Base-by-base conservation (phyloP, 2,329 filamentous ascomycete genomes). In the Colletotrichum costaricense region DNA sequence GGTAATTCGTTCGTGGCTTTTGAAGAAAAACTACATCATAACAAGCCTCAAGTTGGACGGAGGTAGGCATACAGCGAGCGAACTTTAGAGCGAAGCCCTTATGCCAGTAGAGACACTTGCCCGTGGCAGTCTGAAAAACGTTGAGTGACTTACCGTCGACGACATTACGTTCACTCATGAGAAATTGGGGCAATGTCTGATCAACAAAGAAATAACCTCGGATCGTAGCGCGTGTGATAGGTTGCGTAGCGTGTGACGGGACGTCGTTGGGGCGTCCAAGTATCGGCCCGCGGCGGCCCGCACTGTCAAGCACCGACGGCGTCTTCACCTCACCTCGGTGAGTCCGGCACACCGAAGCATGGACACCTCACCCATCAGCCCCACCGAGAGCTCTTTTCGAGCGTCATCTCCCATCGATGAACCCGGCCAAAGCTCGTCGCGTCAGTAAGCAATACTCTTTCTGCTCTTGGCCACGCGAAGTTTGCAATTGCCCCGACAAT, bases 271-370 rank as follows among this genome's bases (percentile, higher is more conserved):
- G 57, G 57, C 33, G 30, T 42, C 19, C 42, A 49, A 16, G 14
- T 56, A 11, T 57, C 63, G 68, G 54, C 52, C 63, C 30, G 58
- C 11, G 33, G 33, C 42, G 30, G 66, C 14, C 42, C 33, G 66
- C 30, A 26, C 69, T 66, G 66, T 60, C 38, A 38, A 56, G 0
- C 5, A 2, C 30, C 16, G 49, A 9, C 49, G 7, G 22, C 30
- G 38, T 19, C 38, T 8, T 9, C 22, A 49, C 8, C 22, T 65
- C 16, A 22, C 24, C 33, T 65, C 63, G 63, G 52, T 46, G 52
- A 65, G 33, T 3, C 5, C 30, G 19, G 16, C 8, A 26, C 33
- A 30, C 46, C 42, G 42, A 49, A 5, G 7, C 6, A n/a, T 16
- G 3, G 19, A 19, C 42, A n/a, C 8, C 19, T 19, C 42, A n/a